Evolutionary conservation across 306 rosid genomes (phyloP), one percentile per base, ranked within the genome.

Genomic region (Vachellia pachyceras): DNA sequence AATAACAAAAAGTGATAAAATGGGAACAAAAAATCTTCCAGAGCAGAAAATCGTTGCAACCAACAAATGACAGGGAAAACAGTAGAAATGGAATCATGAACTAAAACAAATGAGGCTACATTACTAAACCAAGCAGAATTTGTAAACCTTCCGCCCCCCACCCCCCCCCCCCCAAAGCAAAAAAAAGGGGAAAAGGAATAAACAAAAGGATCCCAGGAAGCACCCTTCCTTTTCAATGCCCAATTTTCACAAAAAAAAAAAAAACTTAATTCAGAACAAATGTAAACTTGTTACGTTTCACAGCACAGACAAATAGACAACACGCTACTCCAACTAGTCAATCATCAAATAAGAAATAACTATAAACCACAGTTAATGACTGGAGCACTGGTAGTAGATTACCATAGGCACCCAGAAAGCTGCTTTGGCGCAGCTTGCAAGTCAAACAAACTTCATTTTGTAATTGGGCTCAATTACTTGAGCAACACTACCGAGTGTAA

Each of bases 71-170:
- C 44, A 17, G 22, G 10, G 12, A n/a, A 46, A 10, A 17, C 13
- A 39, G 36, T 18, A 10, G 54, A 69, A 68, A 39, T 33, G 36
- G 70, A 36, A 65, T 15, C 22, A 71, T 52, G 60, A 54, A 5
- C 60, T 54, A 50, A 7, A n/a, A 70, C 33, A 25, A 17, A 35
- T 36, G 44, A 9, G 47, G 57, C 61, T 60, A 23, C 10, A 37
- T 46, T 69, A 69, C 61, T 41, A 41, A 76, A 52, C 71, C 41
- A 76, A 52, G 71, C 66, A 80, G 64, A 80, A 63, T 29, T 2
- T 0, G 33, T 29, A 29, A 29, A 29, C 33, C n/a, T n/a, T n/a
- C n/a, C n/a, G n/a, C n/a, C n/a, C n/a, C n/a, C n/a, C n/a, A n/a
- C n/a, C n/a, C 33, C 33, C 33, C 33, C 33, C 3, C 57, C 20